Percentiles rank a stretch among this genome's conserved stretches.
Conservation (phyloP, 2,329 filamentous ascomycete species). For the Moelleriella libera region DNA sequence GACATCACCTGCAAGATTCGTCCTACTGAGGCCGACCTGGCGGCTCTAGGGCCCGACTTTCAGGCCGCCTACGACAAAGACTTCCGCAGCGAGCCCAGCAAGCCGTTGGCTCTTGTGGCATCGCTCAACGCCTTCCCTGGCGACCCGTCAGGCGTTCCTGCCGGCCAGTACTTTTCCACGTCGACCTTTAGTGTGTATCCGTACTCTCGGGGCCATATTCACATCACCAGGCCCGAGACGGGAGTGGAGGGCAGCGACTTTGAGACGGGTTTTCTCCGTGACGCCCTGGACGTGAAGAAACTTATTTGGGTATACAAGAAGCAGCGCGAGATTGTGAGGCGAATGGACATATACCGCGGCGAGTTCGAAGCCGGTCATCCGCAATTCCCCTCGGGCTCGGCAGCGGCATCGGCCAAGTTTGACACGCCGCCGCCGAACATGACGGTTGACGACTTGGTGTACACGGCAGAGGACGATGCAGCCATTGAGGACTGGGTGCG, state of each 20-base stretch:
- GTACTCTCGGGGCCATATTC: slow-evolving; percentile 28
- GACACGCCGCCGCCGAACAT: slow-evolving; percentile 2
- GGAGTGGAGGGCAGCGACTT: slow-evolving; percentile 21
- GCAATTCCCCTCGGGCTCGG: slow-evolving; percentile 21
- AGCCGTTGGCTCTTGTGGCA: not conserved
- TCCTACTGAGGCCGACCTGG: not conserved
- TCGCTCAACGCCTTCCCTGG: not conserved
- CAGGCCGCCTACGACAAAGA: not conserved
- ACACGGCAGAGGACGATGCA: slow-evolving; percentile 30
- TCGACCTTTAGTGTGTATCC: slow-evolving; percentile 42
- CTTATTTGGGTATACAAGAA: slow-evolving; percentile 49
- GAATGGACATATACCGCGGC: slow-evolving; percentile 35
- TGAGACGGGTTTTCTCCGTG: slow-evolving; percentile 37
- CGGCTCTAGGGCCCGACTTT: not conserved
- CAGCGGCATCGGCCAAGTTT: slow-evolving; percentile 12
- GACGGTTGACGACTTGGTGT: slow-evolving; percentile 24
- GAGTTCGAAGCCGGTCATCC: slow-evolving; percentile 12
- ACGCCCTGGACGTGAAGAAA: slow-evolving; percentile 37
- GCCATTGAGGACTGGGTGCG: slow-evolving; percentile 27
- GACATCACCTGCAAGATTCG: not conserved
- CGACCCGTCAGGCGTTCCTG: slow-evolving; percentile 8
- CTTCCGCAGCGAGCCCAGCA: not conserved
- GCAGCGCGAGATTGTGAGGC: slow-evolving; percentile 40
- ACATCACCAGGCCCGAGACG: too few relatives aligned
- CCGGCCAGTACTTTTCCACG: slow-evolving; percentile 33